A percentile compares a stretch with the other conserved stretches of the same genome.
These are phyloP conservation scores for Macrolepiota albuminosa DNA, from an alignment of 768 basidiomycete species.

Conservation along the genomic window DNA sequence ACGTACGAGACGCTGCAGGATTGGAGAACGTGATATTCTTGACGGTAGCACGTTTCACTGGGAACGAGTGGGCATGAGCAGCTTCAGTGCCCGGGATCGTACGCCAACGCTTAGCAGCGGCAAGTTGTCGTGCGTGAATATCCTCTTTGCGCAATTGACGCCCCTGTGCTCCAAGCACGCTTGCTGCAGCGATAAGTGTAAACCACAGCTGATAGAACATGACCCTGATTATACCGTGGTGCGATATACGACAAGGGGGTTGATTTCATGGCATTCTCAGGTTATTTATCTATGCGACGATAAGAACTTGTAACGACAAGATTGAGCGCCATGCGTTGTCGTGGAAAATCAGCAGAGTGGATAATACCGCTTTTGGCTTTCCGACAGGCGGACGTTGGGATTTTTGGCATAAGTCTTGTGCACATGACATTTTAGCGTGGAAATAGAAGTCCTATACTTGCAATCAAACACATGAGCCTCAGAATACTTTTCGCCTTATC, in stretches of 20 bases:
- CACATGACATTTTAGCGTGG: background rate
- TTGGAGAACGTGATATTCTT: conserved; percentile 72
- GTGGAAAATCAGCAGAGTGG: background rate
- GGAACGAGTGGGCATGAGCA: conserved; percentile 12
- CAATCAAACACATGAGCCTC: background rate
- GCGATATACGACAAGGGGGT: background rate
- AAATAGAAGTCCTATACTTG: background rate
- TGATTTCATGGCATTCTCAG: background rate
- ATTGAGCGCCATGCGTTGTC: background rate
- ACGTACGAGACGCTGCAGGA: conserved; percentile 58
- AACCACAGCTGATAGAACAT: conserved; percentile 16
- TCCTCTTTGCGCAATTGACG: conserved; percentile 36
- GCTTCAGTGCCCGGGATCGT: conserved; percentile 5
- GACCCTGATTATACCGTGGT: background rate
- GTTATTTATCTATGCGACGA: conserved; percentile 1
- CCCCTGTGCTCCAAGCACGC: conserved; percentile 18
- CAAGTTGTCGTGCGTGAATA: conserved; percentile 38
- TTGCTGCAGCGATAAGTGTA: conserved; percentile 14
- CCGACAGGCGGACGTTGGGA: background rate
- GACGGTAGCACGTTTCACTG: conserved; percentile 17
- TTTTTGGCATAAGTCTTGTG: background rate
- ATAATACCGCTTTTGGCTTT: background rate
- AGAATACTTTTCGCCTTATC: background rate
- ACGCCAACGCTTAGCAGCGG: conserved; percentile 41
- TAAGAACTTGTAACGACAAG: background rate